phyloP scores from a whole-genome alignment of 192 early-diverging fungal species.

The Backusella parvicylindrica region DNA sequence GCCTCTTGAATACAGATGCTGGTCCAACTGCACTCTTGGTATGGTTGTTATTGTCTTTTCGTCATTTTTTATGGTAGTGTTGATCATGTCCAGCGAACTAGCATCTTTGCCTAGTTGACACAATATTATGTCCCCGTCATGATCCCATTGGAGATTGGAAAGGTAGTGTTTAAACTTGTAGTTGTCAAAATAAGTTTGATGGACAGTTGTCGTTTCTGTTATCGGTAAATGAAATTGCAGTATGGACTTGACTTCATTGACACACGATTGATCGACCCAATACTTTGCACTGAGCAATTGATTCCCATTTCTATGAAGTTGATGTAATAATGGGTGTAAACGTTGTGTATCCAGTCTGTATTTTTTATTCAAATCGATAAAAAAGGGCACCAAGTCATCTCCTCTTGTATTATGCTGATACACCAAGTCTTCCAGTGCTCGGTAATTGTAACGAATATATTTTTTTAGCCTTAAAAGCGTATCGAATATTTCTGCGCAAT shows the following conservation, averaged over 20 bases:
- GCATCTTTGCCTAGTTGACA: constrained; percentile 81
- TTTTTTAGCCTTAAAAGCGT: constrained; percentile 21
- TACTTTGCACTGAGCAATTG: constrained; percentile 89
- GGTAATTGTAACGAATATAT: constrained; percentile 56
- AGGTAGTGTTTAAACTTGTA: constrained; percentile 82
- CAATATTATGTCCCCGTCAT: constrained; percentile 86
- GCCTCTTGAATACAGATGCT: not conserved
- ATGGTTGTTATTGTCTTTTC: constrained; percentile 82
- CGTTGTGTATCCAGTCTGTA: constrained; percentile 61
- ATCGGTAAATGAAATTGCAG: constrained; percentile 87
- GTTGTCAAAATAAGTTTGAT: constrained; percentile 93
- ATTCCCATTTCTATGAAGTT: constrained; percentile 38
- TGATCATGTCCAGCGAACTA: constrained; percentile 24
- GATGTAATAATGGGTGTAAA: constrained; percentile 43
- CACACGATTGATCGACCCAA: constrained; percentile 95
- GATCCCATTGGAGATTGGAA: constrained; percentile 81
- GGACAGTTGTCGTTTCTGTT: constrained; percentile 68
- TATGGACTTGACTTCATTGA: constrained; percentile 90
- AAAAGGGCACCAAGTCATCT: constrained; percentile 21
- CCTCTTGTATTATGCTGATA: constrained; percentile 86
- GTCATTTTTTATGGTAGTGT: constrained; percentile 30
- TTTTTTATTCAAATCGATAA: constrained; percentile 11
- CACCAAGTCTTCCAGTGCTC: constrained; percentile 84
- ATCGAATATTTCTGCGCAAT: constrained; percentile 12
- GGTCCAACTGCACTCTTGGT: constrained; percentile 44